A percentile compares a stretch with the other conserved stretches of the same genome.
phyloP scores from a whole-genome alignment of 116 monocot genomes.

The Cymodocea nodosa region DNA sequence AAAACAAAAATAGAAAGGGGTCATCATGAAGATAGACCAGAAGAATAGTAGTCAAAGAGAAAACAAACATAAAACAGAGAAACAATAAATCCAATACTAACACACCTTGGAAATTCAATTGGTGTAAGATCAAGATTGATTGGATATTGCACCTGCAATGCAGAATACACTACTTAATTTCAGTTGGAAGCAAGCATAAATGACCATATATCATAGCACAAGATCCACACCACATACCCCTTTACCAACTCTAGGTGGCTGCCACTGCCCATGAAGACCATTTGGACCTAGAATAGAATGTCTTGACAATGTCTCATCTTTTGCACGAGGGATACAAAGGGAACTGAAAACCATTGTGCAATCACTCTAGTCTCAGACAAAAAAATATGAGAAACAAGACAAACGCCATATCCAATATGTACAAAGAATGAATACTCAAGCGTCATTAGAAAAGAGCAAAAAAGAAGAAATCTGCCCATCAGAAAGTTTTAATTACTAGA shows the following conservation, averaged over 20 bases:
- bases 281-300: slow-evolving; percentile 95
- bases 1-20: too few relatives aligned
- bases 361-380: neutral
- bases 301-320: slow-evolving; percentile 75
- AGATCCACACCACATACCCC: slow-evolving; percentile 27
- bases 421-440: too few relatives aligned
- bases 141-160: slow-evolving; percentile 83
- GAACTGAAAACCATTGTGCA: slow-evolving; percentile 24
- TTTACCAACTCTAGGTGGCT: slow-evolving; percentile 33
- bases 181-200: neutral
- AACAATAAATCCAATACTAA: too few relatives aligned
- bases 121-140: slow-evolving; percentile 66
- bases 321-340: slow-evolving; percentile 52
- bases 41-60: too few relatives aligned
- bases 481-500: too few relatives aligned
- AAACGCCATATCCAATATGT: too few relatives aligned
- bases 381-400: neutral
- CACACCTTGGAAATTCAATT: slow-evolving; percentile 56
- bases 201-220: neutral
- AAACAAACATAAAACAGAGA: too few relatives aligned
- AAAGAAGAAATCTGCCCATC: too few relatives aligned
- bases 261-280: slow-evolving; percentile 88
- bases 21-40: too few relatives aligned
- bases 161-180: slow-evolving; percentile 3
- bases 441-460: too few relatives aligned